Evolutionary conservation across 2,329 filamentous ascomycete species (phyloP).

Genomic region (Periconia sp.): DNA sequence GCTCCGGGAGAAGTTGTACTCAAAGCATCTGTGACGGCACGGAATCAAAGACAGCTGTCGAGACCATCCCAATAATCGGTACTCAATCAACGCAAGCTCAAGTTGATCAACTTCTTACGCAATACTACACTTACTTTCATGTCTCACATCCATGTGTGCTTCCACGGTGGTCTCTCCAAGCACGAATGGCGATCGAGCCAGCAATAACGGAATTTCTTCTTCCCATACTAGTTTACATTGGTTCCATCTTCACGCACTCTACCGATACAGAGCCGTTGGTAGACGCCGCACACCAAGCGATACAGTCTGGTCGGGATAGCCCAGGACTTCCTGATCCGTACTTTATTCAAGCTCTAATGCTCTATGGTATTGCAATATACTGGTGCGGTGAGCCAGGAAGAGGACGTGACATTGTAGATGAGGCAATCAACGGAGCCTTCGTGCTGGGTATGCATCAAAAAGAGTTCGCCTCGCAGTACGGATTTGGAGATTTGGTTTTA

Average conservation of each 20-base stretch:
- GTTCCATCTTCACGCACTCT: slow-evolving; percentile 56
- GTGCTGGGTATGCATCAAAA: slow-evolving; percentile 76
- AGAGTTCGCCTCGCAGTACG: slow-evolving; percentile 67
- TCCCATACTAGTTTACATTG: slow-evolving; percentile 59
- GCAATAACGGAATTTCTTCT: slow-evolving; percentile 25
- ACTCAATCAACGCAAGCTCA: slow-evolving; percentile 6
- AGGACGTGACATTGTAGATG: slow-evolving; percentile 69
- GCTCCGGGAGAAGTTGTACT: slow-evolving; percentile 13
- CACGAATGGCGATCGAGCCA: slow-evolving; percentile 8
- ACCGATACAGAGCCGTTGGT: slow-evolving; percentile 49
- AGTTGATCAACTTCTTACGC: slow-evolving; percentile 20
- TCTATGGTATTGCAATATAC: slow-evolving; percentile 77
- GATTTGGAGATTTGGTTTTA: slow-evolving; percentile 66
- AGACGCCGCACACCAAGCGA: slow-evolving; percentile 17
- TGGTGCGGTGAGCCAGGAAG: slow-evolving; percentile 72
- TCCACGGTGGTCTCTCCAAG: slow-evolving; percentile 19
- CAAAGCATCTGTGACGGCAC: slow-evolving; percentile 15
- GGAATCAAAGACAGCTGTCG: slow-evolving; percentile 7
- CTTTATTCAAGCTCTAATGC: slow-evolving; percentile 74
- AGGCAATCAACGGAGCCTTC: slow-evolving; percentile 73
- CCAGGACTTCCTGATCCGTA: slow-evolving; percentile 45
- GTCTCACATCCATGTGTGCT: slow-evolving; percentile 26
- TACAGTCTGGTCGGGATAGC: slow-evolving; percentile 9
- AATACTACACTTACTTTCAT: slow-evolving; percentile 28
- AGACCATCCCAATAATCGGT: neutral